phyloP scores from a whole-genome alignment of 371 early-diverging fungal species.

The Fennellomyces sp. region DNA sequence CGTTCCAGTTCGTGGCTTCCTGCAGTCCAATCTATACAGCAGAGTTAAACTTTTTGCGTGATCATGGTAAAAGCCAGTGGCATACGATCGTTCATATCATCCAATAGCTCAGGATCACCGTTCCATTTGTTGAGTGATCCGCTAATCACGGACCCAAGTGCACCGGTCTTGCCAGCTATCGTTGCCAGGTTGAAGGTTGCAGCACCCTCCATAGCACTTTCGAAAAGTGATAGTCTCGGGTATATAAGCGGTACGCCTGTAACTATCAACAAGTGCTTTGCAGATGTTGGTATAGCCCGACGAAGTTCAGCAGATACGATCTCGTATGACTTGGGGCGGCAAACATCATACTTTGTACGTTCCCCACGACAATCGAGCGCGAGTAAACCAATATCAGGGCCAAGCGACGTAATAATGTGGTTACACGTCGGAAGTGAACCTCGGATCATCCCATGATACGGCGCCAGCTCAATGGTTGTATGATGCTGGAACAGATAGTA shows the following conservation, averaged over 20 bases:
- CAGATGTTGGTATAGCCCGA: slow-evolving; percentile 32
- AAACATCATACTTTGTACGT: slow-evolving; percentile 66
- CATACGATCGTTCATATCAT: slow-evolving; percentile 80
- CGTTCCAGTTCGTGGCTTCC: slow-evolving; percentile 73
- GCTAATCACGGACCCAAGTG: slow-evolving; percentile 34
- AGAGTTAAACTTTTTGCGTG: background rate
- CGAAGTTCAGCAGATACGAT: slow-evolving; percentile 56
- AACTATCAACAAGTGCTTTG: slow-evolving; percentile 70
- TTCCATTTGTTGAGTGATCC: slow-evolving; percentile 58
- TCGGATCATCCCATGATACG: slow-evolving; percentile 55
- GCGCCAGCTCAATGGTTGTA: slow-evolving; percentile 61
- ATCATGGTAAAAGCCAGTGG: background rate
- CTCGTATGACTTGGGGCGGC: slow-evolving; percentile 64
- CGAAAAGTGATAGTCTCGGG: slow-evolving; percentile 70
- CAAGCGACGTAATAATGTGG: slow-evolving; percentile 55
- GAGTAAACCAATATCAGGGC: slow-evolving; percentile 66
- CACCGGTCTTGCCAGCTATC: slow-evolving; percentile 35
- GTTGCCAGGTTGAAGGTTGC: slow-evolving; percentile 36
- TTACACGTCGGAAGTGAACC: slow-evolving; percentile 26
- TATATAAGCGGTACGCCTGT: slow-evolving; percentile 79
- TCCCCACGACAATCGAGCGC: slow-evolving; percentile 80
- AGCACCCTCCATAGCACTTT: slow-evolving; percentile 56
- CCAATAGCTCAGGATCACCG: slow-evolving; percentile 84
- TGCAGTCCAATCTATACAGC: slow-evolving; percentile 64
- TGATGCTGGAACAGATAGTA: slow-evolving; percentile 88